Evolutionary conservation across 306 rosid genomes (phyloP).

Genomic region (Spatholobus suberectus): DNA sequence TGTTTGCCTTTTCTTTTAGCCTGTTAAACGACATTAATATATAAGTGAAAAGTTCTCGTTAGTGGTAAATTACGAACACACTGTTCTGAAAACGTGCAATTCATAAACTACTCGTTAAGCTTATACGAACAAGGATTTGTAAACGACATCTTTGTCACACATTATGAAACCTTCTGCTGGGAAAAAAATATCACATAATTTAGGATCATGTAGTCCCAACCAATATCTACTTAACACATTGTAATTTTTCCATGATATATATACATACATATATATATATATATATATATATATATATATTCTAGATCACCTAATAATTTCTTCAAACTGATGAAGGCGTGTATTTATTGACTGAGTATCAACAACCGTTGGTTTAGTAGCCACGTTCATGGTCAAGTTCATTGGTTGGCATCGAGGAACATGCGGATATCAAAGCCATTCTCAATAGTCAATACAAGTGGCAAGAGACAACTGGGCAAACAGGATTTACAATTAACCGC

Average conservation of each 20-base stretch:
- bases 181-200: no score
- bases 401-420: no score
- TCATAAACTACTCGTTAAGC: background rate
- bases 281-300: no score
- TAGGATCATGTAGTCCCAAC: no score
- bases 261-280: no score
- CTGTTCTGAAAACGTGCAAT: background rate
- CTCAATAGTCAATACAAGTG: no score
- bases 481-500: background rate
- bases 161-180: no score
- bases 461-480: background rate
- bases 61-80: background rate
- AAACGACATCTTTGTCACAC: background rate
- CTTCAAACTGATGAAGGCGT: no score
- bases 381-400: background rate
- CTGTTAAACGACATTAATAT: background rate
- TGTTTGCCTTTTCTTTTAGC: conserved; percentile 26
- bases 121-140: background rate
- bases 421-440: background rate
- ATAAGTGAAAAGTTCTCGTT: background rate
- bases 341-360: background rate
- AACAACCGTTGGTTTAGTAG: background rate
- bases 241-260: no score
- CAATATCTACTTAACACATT: no score
- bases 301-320: no score